Evolutionary conservation across 2,329 filamentous ascomycete genomes (phyloP).

Genomic region (Tetracladium maxilliforme): DNA sequence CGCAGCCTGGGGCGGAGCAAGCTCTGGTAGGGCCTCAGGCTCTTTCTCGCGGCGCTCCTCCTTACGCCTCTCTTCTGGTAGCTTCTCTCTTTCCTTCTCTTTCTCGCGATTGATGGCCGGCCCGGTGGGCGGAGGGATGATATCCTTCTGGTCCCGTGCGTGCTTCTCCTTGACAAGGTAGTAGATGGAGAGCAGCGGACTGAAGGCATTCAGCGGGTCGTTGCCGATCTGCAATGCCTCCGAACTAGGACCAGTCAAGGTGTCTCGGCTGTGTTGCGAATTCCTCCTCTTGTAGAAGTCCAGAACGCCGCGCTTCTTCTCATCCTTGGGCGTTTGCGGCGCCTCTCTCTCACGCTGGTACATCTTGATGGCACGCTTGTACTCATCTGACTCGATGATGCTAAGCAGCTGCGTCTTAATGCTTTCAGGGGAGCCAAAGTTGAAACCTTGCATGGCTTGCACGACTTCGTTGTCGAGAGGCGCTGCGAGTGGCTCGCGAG

Average conservation of each 20-base stretch:
- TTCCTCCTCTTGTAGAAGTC: conserved; percentile 95
- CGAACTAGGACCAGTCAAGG: conserved; percentile 65
- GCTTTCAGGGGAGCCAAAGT: conserved; percentile 77
- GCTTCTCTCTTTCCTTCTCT: conserved; percentile 16
- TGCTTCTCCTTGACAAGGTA: conserved; percentile 93
- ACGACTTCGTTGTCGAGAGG: conserved; percentile 75
- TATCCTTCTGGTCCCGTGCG: conserved; percentile 52
- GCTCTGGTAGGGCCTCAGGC: conserved; percentile 50
- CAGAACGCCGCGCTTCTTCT: conserved; percentile 75
- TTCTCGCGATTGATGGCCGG: too few species aligned
- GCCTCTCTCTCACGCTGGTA: conserved; percentile 52
- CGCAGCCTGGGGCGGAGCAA: conserved; percentile 69
- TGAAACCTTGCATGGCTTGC: conserved; percentile 92
- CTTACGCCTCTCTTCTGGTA: conserved; percentile 11
- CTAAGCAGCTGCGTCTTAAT: conserved; percentile 73
- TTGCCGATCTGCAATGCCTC: conserved; percentile 71
- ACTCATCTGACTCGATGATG: conserved; percentile 87
- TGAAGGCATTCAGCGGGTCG: conserved; percentile 87
- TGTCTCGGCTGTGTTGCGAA: conserved; percentile 79
- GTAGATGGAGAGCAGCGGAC: conserved; percentile 84
- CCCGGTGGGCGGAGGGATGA: conserved; percentile 41
- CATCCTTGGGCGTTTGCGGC: conserved; percentile 41
- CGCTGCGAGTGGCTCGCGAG: conserved; percentile 69
- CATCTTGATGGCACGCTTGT: conserved; percentile 67
- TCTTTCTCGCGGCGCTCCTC: conserved; percentile 26